Base-by-base conservation (phyloP, 2,329 filamentous ascomycete species). In the Diplodia sapinea region DNA sequence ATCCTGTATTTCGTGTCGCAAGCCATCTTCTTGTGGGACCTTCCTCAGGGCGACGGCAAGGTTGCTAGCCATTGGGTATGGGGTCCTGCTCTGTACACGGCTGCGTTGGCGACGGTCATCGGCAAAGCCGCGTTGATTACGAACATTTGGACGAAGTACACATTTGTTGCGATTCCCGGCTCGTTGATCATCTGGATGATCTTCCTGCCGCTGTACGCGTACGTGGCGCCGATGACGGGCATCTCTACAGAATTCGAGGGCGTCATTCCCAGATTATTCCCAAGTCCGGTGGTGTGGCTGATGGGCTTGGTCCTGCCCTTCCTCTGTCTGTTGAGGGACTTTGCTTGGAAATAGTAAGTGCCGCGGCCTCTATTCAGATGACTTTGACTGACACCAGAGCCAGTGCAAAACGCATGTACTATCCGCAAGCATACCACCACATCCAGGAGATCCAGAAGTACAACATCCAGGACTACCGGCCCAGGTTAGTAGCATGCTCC, bases 401-500 rank as follows among this genome's bases (percentile, higher is more conserved):
- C 52, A 82, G 81, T 74, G 89, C 88, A 70, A 97, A 97, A 84
- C 88, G 95, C 71, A 97, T 99, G 93, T 99, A 98, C 82, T 90
- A 89, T 73, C 95, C 95, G 26, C 91, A 97, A 81, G 89, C 92
- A 52, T 99, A 99, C 76, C 95, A 99, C 74, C 95, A 99, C 79
- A 95, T 99, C 71, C 95, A 99, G 80, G 95, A 99, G 82, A 99
- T 99, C 73, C 95, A 99, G 80, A 99, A 99, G 82, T 99, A 98
- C 83, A 99, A 99, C 75, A 97, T 99, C 69, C 95, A 99, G 82
- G 95, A 99, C 82, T 99, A 99, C 81, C 86, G 95, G 76, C 95
- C 95, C 70, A 89, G 95, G 92, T 94, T 86, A 73, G 86, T 83
- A 62, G 26, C 57, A 13, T 15, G 6, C 15, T 11, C n/a, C 2